Percentiles rank a stretch among this genome's conserved stretches.
phyloP scores from a whole-genome alignment of 2,329 filamentous ascomycete species.

The Dothistroma septosporum region DNA sequence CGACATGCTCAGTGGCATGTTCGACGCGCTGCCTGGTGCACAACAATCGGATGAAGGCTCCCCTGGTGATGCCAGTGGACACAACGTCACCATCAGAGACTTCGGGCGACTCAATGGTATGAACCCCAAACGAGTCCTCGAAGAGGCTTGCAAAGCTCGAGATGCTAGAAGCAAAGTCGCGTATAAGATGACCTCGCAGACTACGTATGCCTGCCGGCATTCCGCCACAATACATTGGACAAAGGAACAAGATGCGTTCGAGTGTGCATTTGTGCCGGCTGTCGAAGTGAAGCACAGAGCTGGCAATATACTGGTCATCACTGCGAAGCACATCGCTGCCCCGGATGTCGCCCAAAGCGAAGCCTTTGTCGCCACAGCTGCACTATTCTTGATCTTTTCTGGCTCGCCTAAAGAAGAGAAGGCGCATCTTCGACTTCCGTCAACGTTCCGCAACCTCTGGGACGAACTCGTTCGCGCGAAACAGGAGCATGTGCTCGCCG shows the following conservation, averaged over 20 bases:
- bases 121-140: constrained; percentile 69
- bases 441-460: constrained; percentile 82
- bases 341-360: constrained; percentile 78
- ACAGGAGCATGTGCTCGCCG: constrained; percentile 65
- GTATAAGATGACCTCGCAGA: constrained; percentile 67
- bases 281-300: constrained; percentile 45
- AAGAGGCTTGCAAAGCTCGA: constrained; percentile 82
- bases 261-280: constrained; percentile 40
- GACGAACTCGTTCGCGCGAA: constrained; percentile 68
- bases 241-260: constrained; percentile 59
- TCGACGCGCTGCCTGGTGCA: constrained; percentile 40
- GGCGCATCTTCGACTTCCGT: constrained; percentile 70
- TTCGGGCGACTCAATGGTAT: constrained; percentile 81
- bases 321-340: constrained; percentile 70
- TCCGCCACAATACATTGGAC: constrained; percentile 73
- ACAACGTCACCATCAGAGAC: constrained; percentile 63
- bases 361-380: constrained; percentile 74
- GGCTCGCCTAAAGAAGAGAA: constrained; percentile 82
- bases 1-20: constrained; percentile 57
- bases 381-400: constrained; percentile 75
- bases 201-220: constrained; percentile 71
- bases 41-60: constrained; percentile 1
- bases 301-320: constrained; percentile 53
- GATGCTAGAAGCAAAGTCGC: constrained; percentile 65
- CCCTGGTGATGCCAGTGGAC: constrained; percentile 4